Conservation (phyloP, 805 yeast genomes). For the Lachancea cidri region DNA sequence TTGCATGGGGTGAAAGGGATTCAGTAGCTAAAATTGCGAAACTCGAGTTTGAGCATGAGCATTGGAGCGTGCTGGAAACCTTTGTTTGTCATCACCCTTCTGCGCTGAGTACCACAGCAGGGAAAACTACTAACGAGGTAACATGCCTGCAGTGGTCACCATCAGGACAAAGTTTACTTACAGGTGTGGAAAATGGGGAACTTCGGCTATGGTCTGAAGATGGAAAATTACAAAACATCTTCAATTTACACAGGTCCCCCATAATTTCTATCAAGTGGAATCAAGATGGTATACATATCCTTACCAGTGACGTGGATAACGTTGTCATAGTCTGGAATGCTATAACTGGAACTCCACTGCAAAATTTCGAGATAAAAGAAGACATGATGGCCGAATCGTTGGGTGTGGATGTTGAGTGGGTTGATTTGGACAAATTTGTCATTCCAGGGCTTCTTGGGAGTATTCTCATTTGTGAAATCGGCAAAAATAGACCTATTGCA, state of each 20-base stretch:
- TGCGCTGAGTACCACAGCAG: constrained; percentile 20
- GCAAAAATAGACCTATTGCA: constrained; percentile 45
- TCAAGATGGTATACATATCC: constrained; percentile 44
- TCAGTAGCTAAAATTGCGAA: constrained; percentile 44
- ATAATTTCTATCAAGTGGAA: constrained; percentile 60
- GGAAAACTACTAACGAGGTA: constrained; percentile 24
- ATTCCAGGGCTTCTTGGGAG: constrained; percentile 56
- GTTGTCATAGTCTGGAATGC: constrained; percentile 64
- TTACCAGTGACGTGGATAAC: constrained; percentile 56
- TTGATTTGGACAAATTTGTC: constrained; percentile 62
- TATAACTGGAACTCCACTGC: constrained; percentile 43
- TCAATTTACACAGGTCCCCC: constrained; percentile 50
- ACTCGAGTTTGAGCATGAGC: constrained; percentile 24
- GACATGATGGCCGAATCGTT: constrained; percentile 18
- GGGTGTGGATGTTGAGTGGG: constrained; percentile 68
- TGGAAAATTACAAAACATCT: constrained; percentile 56
- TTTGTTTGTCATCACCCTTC: constrained; percentile 34
- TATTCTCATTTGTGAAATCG: constrained; percentile 51
- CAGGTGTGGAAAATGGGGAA: constrained; percentile 68
- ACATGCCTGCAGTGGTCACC: constrained; percentile 58
- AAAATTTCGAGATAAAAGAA: constrained; percentile 38
- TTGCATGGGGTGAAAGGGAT: constrained; percentile 53
- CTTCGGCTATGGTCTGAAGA: constrained; percentile 71
- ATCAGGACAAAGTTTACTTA: constrained; percentile 53
- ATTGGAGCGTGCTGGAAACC: constrained; percentile 5